These are phyloP conservation scores for Colletotrichum caudatum DNA, from an alignment of 2,329 filamentous ascomycete species.

Conservation along the genomic window DNA sequence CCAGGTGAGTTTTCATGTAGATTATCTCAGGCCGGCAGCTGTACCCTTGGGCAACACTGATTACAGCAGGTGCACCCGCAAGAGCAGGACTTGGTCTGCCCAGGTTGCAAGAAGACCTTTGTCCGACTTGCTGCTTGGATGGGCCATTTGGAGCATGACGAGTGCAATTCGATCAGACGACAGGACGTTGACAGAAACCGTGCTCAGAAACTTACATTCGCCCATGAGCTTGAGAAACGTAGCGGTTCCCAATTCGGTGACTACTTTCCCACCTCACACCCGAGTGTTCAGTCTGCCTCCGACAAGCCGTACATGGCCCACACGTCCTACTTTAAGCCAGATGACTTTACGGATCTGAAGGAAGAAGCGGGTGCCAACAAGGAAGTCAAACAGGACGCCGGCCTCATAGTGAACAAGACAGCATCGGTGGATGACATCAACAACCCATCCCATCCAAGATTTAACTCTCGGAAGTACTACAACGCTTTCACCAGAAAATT, in stretches of 20 bases:
- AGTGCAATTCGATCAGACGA: slow-evolving; percentile 54
- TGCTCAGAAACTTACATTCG: slow-evolving; percentile 53
- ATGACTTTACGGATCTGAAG: slow-evolving; percentile 33
- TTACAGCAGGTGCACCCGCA: slow-evolving; percentile 53
- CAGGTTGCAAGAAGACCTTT: slow-evolving; percentile 59
- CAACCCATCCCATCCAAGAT: slow-evolving; percentile 62
- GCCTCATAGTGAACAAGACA: slow-evolving; percentile 43
- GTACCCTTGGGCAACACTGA: slow-evolving; percentile 32
- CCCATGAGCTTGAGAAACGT: slow-evolving; percentile 46
- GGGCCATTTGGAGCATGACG: slow-evolving; percentile 58
- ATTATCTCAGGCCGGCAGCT: neutral
- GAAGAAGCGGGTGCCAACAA: slow-evolving; percentile 43
- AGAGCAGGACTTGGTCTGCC: slow-evolving; percentile 58
- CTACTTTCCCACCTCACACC: slow-evolving; percentile 39
- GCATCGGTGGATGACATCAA: slow-evolving; percentile 46
- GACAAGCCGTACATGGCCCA: slow-evolving; percentile 35
- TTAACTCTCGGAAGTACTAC: slow-evolving; percentile 62
- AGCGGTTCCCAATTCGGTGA: slow-evolving; percentile 41
- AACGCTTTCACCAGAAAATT: slow-evolving; percentile 58
- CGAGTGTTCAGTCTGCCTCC: slow-evolving; percentile 26
- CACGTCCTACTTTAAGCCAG: slow-evolving; percentile 32
- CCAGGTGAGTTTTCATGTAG: slow-evolving; percentile 32
- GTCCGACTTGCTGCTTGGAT: slow-evolving; percentile 54
- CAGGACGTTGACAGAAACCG: slow-evolving; percentile 51
- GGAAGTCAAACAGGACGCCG: slow-evolving; percentile 46